These are phyloP conservation scores for Metschnikowia continentalis DNA, from an alignment of 805 yeast species.

Conservation along the genomic window DNA sequence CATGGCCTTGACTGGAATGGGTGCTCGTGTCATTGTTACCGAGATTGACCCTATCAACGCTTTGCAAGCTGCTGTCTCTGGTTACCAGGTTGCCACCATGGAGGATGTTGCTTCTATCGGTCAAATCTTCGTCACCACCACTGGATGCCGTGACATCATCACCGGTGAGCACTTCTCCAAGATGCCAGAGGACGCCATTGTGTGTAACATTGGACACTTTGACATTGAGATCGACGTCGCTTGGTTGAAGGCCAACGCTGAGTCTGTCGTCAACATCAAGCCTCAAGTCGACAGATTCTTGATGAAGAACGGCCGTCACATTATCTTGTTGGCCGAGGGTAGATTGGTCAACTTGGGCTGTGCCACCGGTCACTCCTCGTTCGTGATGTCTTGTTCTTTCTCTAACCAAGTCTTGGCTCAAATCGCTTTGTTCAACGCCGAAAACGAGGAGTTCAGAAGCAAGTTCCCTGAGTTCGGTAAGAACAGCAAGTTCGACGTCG, in stretches of 20 bases:
- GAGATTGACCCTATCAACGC: constrained; percentile 99
- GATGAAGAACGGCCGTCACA: constrained; percentile 83
- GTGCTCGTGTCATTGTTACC: constrained; percentile 96
- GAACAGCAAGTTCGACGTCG: constrained; percentile 85
- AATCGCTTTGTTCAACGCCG: constrained; percentile 74
- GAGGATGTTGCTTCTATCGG: constrained; percentile 89
- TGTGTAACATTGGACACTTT: constrained; percentile 99
- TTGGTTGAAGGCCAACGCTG: constrained; percentile 94
- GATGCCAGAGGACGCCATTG: constrained; percentile 99
- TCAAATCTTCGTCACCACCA: constrained; percentile 98
- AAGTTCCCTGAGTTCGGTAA: constrained; percentile 85
- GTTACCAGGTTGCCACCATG: constrained; percentile 95
- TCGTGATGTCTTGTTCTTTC: constrained; percentile 99
- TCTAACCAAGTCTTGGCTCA: constrained; percentile 99
- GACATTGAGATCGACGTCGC: constrained; percentile 99
- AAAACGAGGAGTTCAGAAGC: constrained; percentile 73
- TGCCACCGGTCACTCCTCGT: constrained; percentile 99
- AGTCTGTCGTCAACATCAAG: constrained; percentile 92
- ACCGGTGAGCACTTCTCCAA: constrained; percentile 77
- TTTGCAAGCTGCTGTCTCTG: constrained; percentile 98
- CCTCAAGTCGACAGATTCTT: constrained; percentile 98
- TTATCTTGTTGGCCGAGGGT: constrained; percentile 97
- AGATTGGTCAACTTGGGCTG: constrained; percentile 99
- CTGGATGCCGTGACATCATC: constrained; percentile 99
- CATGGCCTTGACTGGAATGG: constrained; percentile 97